phyloP scores from a whole-genome alignment of 129 eudicot genomes.

The Tagetes erecta region DNA sequence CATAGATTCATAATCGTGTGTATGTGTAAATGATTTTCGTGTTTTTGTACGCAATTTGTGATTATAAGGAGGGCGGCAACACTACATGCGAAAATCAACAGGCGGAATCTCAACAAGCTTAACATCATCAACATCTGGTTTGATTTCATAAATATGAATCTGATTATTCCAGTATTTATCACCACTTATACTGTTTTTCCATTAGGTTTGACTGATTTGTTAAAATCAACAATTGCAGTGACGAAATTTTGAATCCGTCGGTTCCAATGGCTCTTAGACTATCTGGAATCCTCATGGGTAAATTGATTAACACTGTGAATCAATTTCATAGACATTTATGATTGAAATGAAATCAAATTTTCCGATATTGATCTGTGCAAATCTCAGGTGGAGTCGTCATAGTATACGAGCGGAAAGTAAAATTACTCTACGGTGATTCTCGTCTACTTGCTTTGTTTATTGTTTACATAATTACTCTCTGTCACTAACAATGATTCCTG shows the following conservation, averaged over 20 bases:
- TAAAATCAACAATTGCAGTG: slow-evolving; percentile 44
- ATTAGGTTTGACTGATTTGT: neutral
- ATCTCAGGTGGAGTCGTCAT: slow-evolving; percentile 91
- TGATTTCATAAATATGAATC: neutral
- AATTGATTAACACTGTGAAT: slow-evolving; percentile 1
- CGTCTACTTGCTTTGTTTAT: neutral
- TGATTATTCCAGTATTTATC: neutral
- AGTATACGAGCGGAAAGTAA: slow-evolving; percentile 96
- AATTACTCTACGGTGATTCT: slow-evolving; percentile 71
- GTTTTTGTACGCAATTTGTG: neutral
- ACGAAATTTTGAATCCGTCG: slow-evolving; percentile 82
- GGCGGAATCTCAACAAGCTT: slow-evolving; percentile 75
- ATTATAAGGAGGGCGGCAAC: slow-evolving; percentile 93
- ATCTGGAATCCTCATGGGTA: slow-evolving; percentile 99
- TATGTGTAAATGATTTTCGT: neutral
- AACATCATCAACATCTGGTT: slow-evolving; percentile 86
- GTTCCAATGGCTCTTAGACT: slow-evolving; percentile 97
- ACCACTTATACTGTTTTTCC: neutral
- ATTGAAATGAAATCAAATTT: neutral
- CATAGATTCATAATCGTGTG: neutral
- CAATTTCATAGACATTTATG: neutral
- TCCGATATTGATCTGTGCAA: slow-evolving; percentile 6
- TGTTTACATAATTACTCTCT: slow-evolving; percentile 26
- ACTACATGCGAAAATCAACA: slow-evolving; percentile 71
- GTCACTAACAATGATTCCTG: slow-evolving; percentile 39